These are phyloP conservation scores for Zygnema circumcarinatum DNA, from an alignment of 139 green algal species.

Conservation along the genomic window DNA sequence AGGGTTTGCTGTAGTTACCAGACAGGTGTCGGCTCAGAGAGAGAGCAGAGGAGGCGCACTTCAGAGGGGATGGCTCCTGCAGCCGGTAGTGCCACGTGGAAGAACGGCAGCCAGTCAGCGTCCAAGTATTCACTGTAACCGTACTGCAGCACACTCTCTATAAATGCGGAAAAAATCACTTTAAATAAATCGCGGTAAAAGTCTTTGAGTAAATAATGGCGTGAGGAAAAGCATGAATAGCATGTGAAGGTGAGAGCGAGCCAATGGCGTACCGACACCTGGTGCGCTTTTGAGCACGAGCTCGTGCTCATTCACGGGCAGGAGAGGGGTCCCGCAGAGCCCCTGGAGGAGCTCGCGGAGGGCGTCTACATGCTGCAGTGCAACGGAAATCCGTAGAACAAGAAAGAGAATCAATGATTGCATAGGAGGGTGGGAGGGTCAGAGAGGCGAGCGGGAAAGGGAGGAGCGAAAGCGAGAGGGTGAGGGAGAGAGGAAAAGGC, in stretches of 20 bases:
- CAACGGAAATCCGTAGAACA: too few relatives aligned
- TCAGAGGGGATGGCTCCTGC: constrained; percentile 19
- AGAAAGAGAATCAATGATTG: too few relatives aligned
- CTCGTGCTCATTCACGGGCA: constrained; percentile 13
- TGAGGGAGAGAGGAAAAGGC: not conserved
- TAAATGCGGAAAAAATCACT: not conserved
- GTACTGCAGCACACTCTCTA: not conserved
- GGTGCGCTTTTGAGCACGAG: constrained; percentile 6
- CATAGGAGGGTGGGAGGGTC: too few relatives aligned
- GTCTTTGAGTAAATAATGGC: not conserved
- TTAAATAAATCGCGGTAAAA: not conserved
- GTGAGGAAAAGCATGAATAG: not conserved
- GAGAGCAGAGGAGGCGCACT: constrained; percentile 29
- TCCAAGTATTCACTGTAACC: not conserved
- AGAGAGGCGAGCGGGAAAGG: too few relatives aligned
- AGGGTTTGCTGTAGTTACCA: too few relatives aligned
- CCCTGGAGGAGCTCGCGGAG: constrained; percentile 35
- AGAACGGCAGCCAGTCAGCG: not conserved
- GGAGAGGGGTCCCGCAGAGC: constrained; percentile 14
- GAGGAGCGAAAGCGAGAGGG: not conserved
- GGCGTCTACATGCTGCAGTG: constrained; percentile 17
- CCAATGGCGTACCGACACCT: not conserved
- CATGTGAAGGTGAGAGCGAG: not conserved
- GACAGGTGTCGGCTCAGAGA: not conserved
- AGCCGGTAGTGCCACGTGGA: not conserved